phyloP scores from a whole-genome alignment of 1,284 basidiomycete species.

The Ganoderma leucocontextum region DNA sequence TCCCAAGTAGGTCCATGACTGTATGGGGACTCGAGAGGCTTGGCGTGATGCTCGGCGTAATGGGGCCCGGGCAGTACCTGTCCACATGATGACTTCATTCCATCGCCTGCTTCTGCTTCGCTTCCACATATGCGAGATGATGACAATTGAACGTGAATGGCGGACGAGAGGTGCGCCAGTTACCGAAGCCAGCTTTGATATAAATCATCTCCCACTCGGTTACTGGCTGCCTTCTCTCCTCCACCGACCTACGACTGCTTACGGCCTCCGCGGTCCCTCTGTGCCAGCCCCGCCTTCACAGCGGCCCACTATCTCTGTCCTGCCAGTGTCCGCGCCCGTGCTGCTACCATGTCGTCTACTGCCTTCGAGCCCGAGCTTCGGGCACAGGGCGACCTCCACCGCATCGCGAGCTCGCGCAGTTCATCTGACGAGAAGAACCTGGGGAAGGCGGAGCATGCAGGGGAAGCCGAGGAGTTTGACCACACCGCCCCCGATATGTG shows the following conservation, averaged over 20 bases:
- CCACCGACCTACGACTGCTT: constrained; percentile 1
- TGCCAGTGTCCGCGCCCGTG: constrained; percentile 25
- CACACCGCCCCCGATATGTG: constrained; percentile 27
- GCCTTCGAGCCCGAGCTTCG: constrained; percentile 21
- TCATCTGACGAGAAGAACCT: constrained; percentile 25
- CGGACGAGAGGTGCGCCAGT: background rate
- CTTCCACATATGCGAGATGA: background rate
- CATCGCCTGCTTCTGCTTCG: background rate
- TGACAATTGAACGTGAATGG: background rate
- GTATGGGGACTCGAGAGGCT: background rate
- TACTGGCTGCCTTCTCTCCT: background rate
- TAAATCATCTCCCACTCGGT: background rate
- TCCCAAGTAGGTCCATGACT: background rate
- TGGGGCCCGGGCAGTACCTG: background rate
- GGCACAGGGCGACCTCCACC: constrained; percentile 22
- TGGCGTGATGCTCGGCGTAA: background rate
- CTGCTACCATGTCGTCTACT: constrained; percentile 27
- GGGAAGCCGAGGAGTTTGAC: constrained; percentile 15
- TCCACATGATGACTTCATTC: constrained; percentile 19
- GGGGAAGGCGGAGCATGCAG: constrained; percentile 4
- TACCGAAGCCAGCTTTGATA: constrained; percentile 7
- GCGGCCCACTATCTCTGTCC: constrained; percentile 10
- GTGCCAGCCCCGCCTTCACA: constrained; percentile 23
- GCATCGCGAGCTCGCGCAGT: constrained; percentile 22
- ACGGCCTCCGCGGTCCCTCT: constrained; percentile 11